Percentiles rank a stretch among this genome's conserved stretches.
Evolutionary conservation across 306 rosid genomes (phyloP).

Genomic region (Glycine latifolia): DNA sequence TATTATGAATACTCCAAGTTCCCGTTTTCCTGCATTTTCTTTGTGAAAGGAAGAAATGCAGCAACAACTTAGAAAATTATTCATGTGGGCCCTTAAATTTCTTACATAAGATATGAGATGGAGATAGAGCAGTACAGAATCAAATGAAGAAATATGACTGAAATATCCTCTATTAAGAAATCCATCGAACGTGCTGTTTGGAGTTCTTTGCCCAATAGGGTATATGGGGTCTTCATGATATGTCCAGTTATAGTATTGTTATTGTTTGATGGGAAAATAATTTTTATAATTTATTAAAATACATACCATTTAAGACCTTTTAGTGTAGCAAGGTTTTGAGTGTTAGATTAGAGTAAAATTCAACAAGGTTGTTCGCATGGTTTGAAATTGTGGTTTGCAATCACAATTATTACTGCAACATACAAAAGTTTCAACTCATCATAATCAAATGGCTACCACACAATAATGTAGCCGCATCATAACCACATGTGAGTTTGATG

Average conservation of each 20-base stretch:
- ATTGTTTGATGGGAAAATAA: background rate
- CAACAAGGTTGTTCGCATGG: too few relatives aligned
- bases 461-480: too few relatives aligned
- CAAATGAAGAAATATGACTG: constrained; percentile 54
- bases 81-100: constrained; percentile 52
- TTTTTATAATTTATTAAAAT: background rate
- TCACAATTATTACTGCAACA: too few relatives aligned
- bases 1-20: constrained; percentile 36
- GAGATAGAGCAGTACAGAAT: constrained; percentile 40
- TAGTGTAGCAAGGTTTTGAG: background rate
- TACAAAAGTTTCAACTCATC: too few relatives aligned
- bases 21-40: constrained; percentile 39
- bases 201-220: constrained; percentile 16
- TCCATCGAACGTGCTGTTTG: constrained; percentile 38
- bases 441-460: too few relatives aligned
- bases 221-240: background rate
- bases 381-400: too few relatives aligned
- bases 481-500: too few relatives aligned
- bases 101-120: constrained; percentile 38
- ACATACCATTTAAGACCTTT: background rate
- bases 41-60: constrained; percentile 28
- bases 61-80: constrained; percentile 34
- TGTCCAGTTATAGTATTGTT: background rate
- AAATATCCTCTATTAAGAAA: constrained; percentile 38
- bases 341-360: too few relatives aligned